Conservation (phyloP, 805 yeast genomes). For the Saccharomyces paradoxus region DNA sequence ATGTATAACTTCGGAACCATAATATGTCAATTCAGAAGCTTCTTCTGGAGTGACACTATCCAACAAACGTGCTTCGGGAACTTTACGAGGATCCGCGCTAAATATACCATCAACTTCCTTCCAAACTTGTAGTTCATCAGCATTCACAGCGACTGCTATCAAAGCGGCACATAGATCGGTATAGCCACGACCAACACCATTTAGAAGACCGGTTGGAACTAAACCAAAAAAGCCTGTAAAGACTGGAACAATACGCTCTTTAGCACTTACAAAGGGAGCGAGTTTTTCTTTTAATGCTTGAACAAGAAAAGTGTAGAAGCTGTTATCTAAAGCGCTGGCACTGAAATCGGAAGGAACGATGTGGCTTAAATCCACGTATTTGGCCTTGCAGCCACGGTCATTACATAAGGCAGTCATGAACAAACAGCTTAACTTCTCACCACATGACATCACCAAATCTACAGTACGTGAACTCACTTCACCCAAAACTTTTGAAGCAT, state of each 20-base stretch:
- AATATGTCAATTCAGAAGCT: conserved; percentile 95
- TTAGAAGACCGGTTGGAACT: conserved; percentile 90
- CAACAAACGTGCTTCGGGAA: conserved; percentile 76
- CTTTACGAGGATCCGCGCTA: conserved; percentile 97
- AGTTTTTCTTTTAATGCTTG: conserved; percentile 45
- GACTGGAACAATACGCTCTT: conserved; percentile 59
- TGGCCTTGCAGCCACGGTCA: conserved; percentile 71
- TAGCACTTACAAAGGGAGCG: conserved; percentile 31
- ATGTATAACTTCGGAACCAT: conserved; percentile 96
- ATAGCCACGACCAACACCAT: conserved; percentile 94
- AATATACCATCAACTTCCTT: conserved; percentile 98
- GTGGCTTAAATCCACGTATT: conserved; percentile 69
- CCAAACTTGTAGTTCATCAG: conserved; percentile 96
- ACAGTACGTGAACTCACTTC: conserved; percentile 83
- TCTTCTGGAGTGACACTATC: conserved; percentile 94
- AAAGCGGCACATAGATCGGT: conserved; percentile 97
- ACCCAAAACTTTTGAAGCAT: conserved; percentile 86
- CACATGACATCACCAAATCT: conserved; percentile 85
- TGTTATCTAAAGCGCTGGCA: conserved; percentile 53
- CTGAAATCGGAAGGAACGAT: conserved; percentile 57
- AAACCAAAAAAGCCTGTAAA: conserved; percentile 92
- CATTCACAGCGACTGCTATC: conserved; percentile 84
- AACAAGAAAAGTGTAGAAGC: conserved; percentile 52
- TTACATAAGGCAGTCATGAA: conserved; percentile 81
- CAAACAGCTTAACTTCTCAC: conserved; percentile 86